Base-by-base conservation (phyloP, 2,329 filamentous ascomycete genomes). In the Cordyceps cicadae region DNA sequence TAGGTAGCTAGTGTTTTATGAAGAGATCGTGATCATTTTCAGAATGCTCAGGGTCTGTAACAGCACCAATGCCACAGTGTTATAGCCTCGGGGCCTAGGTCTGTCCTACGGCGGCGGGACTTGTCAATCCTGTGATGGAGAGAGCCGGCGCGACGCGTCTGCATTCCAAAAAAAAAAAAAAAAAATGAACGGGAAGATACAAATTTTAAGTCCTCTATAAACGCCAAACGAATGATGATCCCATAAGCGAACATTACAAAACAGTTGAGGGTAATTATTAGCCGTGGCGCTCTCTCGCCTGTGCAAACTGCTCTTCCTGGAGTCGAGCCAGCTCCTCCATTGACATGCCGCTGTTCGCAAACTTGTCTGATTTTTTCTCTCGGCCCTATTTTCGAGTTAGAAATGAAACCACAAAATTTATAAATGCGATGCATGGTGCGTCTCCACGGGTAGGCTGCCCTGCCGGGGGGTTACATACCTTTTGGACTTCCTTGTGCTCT, bases 291-390 rank as follows among this genome's bases (percentile, higher is more conserved):
- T 75, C 63, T 62, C 74, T 70, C 7, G 92, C 92, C 62, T 86
- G 87, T 49, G 89, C 87, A 75, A 99, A 97, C 66, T 97, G 84
- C 73, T 96, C 92, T 73, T 94, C 88, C 72, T 99, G 94, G 69
- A 96, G 85, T 54, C 87, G 83, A 61, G 94, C 85, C 54, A 99
- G 81, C 74, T 99, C 89, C 67, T 97, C 94, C 71, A 96, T 87
- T 0, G 89, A 89, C 77, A 97, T 82, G 59, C 93, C 93, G 71
- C 92, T 96, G 72, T 94, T 89, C 69, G 96, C 93, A 70, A 97
- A 92, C 77, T 97, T 97, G 75, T 92, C 96, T 65, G 92, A 89
- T 76, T 97, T 96, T 81, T 96, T 96, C 77, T 99, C 94, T 53
- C 93, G 89, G 34, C 89, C 90, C 91, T 96, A 70, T 63, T 45